phyloP scores from a whole-genome alignment of 169 alveolate genomes.

The Plasmodium coatneyi region DNA sequence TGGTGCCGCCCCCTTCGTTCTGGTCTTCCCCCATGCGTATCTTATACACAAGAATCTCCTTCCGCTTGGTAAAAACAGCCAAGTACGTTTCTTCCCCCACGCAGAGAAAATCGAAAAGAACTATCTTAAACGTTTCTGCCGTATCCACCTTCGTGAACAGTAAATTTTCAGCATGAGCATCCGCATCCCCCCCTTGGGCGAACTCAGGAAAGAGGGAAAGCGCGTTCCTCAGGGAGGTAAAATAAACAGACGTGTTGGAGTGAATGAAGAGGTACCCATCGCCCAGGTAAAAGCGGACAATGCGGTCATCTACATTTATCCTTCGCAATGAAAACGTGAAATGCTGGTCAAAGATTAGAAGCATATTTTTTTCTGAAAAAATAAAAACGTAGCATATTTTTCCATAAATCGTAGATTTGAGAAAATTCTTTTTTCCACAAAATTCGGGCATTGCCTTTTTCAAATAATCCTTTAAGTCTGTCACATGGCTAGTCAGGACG shows the following conservation, averaged over 20 bases:
- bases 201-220: neutral
- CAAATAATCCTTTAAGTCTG: slow-evolving; percentile 7
- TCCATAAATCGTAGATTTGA: slow-evolving; percentile 5
- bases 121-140: slow-evolving; percentile 14
- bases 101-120: slow-evolving; percentile 47
- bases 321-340: neutral
- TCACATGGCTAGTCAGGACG: slow-evolving; percentile 12
- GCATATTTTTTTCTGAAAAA: slow-evolving; percentile 11
- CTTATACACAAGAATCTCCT: slow-evolving; percentile 29
- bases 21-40: neutral
- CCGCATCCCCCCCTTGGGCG: neutral
- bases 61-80: slow-evolving; percentile 58
- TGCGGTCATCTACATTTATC: slow-evolving; percentile 30
- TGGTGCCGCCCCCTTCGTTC: neutral
- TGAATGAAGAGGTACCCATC: slow-evolving; percentile 16
- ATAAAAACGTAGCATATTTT: slow-evolving; percentile 33
- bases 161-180: neutral
- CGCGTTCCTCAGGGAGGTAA: neutral
- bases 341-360: slow-evolving; percentile 31
- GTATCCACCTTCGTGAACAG: slow-evolving; percentile 8
- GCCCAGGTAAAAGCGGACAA: slow-evolving; percentile 23
- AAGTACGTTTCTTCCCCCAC: neutral
- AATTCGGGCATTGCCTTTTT: slow-evolving; percentile 19
- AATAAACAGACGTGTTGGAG: slow-evolving; percentile 42
- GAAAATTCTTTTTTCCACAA: slow-evolving; percentile 32